Base-by-base conservation (phyloP, 495 filamentous ascomycete species). In the Apiosordaria backusii region DNA sequence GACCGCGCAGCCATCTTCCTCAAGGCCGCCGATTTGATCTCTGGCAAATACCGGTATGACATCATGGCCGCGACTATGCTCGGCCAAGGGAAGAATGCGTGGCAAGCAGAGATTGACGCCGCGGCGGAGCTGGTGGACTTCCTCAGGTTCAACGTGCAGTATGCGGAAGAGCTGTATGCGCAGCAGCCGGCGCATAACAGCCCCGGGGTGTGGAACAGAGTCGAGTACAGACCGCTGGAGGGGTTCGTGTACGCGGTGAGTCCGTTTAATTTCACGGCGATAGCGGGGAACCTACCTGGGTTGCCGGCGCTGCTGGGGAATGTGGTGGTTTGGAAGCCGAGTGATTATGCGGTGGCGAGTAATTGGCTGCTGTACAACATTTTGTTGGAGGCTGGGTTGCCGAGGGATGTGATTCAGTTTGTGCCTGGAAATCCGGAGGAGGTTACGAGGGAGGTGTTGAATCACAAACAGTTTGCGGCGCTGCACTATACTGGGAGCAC, bases 61-160 rank as follows among this genome's bases (percentile, higher is more conserved):
- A 81, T 97, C 64, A 93, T 96, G 89, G 93, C 93, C 6, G 85
- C 92, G 50, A 97, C 93, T 7, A 96, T 97, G 85, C 83, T 96
- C 23, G 93, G 93, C 29, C 93, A 97, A 77, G 93, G 93, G 68
- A 97, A 97, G 84, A 97, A 96, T 77, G 90, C 90, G 24, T 97
- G 92, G 92, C 93, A 97, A 76, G 93, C 93, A 21, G 93, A 97
- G 85, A 96, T 97, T 69, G 93, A 97, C 78, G 87, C 94, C 24
- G 93, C 94, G 4, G 94, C 94, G 2, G 93, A 98, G 82, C 79
- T 96, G 53, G 87, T 85, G 69, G 93, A 98, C 76, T 98, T 98
- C 80, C 83, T 98, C 70, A 84, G 90, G 66, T 96, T 96, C 80
- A 93, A 91, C 69, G 92, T 95, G 50, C 87, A 91, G 72, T 96